Conservation (phyloP, 768 basidiomycete species). For the Amanita polypyramis region DNA sequence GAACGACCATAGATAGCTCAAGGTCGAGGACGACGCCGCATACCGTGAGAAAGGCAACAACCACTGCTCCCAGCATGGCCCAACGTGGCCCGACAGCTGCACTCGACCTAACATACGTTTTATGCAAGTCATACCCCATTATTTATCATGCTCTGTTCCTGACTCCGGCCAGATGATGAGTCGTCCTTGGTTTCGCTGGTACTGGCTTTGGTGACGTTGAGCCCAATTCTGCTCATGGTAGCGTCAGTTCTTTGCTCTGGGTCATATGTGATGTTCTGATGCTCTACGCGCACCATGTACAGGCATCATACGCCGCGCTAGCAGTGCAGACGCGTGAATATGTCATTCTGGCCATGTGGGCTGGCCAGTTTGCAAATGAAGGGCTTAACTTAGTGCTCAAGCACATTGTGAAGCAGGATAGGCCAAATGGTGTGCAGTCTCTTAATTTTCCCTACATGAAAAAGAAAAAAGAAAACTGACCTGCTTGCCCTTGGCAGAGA, state of each 20-base stretch:
- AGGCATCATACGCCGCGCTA: slow-evolving; percentile 76
- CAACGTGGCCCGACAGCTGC: not conserved
- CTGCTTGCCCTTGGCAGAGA: slow-evolving; percentile 24
- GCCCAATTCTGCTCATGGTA: slow-evolving; percentile 67
- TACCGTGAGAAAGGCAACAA: not conserved
- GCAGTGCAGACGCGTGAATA: slow-evolving; percentile 71
- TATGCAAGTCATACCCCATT: not conserved
- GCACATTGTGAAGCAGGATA: slow-evolving; percentile 51
- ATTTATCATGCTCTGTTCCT: slow-evolving; percentile 1
- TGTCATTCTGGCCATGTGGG: slow-evolving; percentile 76
- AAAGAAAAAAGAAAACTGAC: not conserved
- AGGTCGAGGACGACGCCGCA: not conserved
- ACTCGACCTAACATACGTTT: not conserved
- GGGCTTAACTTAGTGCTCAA: slow-evolving; percentile 62
- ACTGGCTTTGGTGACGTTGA: slow-evolving; percentile 55
- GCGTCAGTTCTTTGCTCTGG: slow-evolving; percentile 8
- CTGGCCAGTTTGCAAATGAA: slow-evolving; percentile 67
- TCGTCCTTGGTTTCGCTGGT: slow-evolving; percentile 44
- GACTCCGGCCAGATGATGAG: slow-evolving; percentile 41
- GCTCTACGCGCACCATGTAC: not conserved
- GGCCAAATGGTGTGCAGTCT: slow-evolving; percentile 46
- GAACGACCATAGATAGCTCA: no score
- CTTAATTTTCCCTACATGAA: not conserved
- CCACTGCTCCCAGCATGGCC: not conserved
- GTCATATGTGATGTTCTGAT: slow-evolving; percentile 4